These are phyloP conservation scores for Lantana camara DNA, from an alignment of 257 asterid species.

Conservation along the genomic window DNA sequence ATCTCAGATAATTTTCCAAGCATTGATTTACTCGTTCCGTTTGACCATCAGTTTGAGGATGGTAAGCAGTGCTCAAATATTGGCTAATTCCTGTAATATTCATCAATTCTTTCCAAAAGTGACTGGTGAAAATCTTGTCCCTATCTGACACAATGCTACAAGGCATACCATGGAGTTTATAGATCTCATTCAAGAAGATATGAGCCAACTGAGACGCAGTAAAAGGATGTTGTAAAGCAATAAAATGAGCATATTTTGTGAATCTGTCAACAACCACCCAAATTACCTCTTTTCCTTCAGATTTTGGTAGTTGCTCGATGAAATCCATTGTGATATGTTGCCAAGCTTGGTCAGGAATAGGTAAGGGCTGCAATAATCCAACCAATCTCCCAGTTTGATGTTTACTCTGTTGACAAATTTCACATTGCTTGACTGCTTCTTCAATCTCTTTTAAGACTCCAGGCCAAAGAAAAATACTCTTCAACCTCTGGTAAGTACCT, in stretches of 20 bases:
- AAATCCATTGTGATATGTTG: neutral
- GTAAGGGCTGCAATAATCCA: neutral
- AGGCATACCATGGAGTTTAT: neutral
- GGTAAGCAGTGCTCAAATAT: no score
- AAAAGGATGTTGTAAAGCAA: neutral
- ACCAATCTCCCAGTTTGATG: neutral
- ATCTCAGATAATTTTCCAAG: neutral
- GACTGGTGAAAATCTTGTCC: no score
- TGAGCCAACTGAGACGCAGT: neutral
- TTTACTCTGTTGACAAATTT: no score
- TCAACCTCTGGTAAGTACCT: neutral
- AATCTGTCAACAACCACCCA: no score
- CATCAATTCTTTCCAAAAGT: no score
- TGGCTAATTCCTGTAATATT: no score
- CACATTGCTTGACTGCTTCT: neutral
- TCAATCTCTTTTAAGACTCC: neutral
- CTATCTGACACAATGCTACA: no score
- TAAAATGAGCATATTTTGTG: no score
- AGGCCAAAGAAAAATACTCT: neutral
- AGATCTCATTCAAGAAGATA: neutral
- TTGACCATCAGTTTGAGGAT: no score
- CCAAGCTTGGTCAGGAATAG: neutral
- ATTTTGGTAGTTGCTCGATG: neutral
- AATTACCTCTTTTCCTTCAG: neutral
- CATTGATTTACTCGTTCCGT: neutral